Base-by-base conservation (phyloP, 2,329 filamentous ascomycete species). In the Colletotrichum simmondsii region DNA sequence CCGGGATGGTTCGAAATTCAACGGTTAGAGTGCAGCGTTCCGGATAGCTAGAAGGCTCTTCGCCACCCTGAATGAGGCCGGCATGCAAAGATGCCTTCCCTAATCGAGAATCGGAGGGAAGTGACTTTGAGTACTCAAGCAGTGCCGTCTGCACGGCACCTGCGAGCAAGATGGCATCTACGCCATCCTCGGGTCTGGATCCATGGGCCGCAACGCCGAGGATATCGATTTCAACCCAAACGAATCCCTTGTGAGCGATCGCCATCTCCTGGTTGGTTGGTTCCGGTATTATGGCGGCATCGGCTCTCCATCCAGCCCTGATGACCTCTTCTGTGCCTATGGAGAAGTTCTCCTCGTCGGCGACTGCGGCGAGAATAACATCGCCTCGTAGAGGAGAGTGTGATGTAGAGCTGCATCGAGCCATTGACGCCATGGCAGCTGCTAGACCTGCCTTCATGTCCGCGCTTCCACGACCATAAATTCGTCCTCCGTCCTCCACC, bases 391-490 rank as follows among this genome's bases (percentile, higher is more conserved):
- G 81, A 1, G 76, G 77, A 59, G 85, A 85, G 4, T 80, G 79
- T 3, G 80, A 79, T 10, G 83, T 79, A 3, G 24, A 28, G 1
- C 3, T 54, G 26, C 68, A 46, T 8, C 26, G 57, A 10, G 73
- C 73, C 3, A 88, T 74, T 0, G 85, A 80, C 0, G 83, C 77
- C 75, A 90, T 81, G 4, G 79, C 81, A 3, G 86, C 85, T 5
- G 88, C 87, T 1, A 89, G 63, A 0, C 87, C 87, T 3, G 83
- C 78, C 74, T 89, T 89, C 87, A 89, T 89, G 54, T 89, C 87
- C 11, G 84, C 80, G 5, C 83, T 79, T 0, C 87, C 87, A 12
- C 87, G 81, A 0, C 87, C 87, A 49, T 85, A 83, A 1, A 87
- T 75, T 10, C 80, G 80, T 0, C 82, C 84, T 6, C 59, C 65